A percentile compares a stretch with the other conserved stretches of the same genome.
Evolutionary conservation across 495 filamentous ascomycete species (phyloP).

Genomic region (Durotheca rogersii): DNA sequence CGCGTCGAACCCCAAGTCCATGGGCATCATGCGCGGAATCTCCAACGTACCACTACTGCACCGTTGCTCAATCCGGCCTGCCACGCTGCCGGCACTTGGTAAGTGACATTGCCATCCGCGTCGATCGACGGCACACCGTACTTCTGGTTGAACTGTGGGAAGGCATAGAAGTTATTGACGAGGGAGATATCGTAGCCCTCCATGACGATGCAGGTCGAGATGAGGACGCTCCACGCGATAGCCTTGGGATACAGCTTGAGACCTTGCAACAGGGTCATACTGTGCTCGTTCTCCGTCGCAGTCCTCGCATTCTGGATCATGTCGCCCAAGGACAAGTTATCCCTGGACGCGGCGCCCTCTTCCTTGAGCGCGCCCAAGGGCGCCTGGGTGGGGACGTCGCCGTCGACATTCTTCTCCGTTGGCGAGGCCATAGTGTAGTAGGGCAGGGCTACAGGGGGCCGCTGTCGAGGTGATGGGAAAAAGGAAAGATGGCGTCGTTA

Average conservation of each 20-base stretch:
- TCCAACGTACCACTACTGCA: conserved; percentile 46
- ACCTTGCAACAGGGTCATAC: conserved; percentile 55
- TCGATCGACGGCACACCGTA: conserved; percentile 57
- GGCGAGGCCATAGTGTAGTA: conserved; percentile 13
- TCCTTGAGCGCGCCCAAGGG: conserved; percentile 21
- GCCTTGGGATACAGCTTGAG: conserved; percentile 57
- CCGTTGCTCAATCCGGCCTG: conserved; percentile 72
- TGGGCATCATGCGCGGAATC: not conserved
- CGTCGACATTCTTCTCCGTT: conserved; percentile 13
- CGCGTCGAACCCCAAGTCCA: too few species aligned
- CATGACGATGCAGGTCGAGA: conserved; percentile 65
- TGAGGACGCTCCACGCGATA: conserved; percentile 59
- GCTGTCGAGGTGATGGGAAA: not conserved
- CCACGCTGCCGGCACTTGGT: conserved; percentile 72
- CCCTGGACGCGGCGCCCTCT: conserved; percentile 26
- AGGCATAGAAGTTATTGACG: conserved; percentile 60
- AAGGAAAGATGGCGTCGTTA: too few species aligned
- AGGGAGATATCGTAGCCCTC: conserved; percentile 64
- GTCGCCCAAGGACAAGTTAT: conserved; percentile 38
- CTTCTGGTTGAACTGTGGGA: conserved; percentile 64
- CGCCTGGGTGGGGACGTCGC: conserved; percentile 10
- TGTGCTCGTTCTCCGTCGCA: conserved; percentile 56
- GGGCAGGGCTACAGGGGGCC: not conserved
- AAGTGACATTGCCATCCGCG: conserved; percentile 51
- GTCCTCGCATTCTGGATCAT: conserved; percentile 48